Percentiles rank a stretch among this genome's conserved stretches.
Evolutionary conservation across 495 filamentous ascomycete genomes (phyloP).

Genomic region (Penicillium macrosclerotiorum): DNA sequence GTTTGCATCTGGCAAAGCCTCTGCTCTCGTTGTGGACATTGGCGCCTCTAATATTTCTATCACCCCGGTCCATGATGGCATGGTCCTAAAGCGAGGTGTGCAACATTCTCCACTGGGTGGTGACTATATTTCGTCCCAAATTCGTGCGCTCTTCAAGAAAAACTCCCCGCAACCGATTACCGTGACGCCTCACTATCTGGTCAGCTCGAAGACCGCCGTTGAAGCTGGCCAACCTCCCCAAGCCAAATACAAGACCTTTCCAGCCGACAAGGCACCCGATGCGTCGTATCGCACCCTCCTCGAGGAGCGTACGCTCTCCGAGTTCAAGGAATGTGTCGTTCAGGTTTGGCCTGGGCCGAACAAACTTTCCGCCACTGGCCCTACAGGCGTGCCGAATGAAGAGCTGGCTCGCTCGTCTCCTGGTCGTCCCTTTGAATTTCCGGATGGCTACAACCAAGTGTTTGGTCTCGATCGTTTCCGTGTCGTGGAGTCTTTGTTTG

Average conservation of each 20-base stretch:
- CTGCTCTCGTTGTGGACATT: conserved; percentile 86
- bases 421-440: conserved; percentile 91
- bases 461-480: conserved; percentile 84
- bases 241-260: conserved; percentile 65
- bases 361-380: conserved; percentile 56
- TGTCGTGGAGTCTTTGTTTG: conserved; percentile 84
- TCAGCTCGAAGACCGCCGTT: conserved; percentile 80
- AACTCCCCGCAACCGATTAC: conserved; percentile 74
- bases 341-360: conserved; percentile 88
- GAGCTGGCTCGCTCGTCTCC: conserved; percentile 63
- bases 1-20: conserved; percentile 89
- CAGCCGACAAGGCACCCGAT: conserved; percentile 57
- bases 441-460: conserved; percentile 90
- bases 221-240: conserved; percentile 82
- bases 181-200: conserved; percentile 80
- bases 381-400: conserved; percentile 60
- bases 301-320: conserved; percentile 88
- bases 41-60: conserved; percentile 89
- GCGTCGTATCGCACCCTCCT: conserved; percentile 74
- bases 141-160: conserved; percentile 72
- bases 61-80: conserved; percentile 88
- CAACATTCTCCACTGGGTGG: conserved; percentile 81
- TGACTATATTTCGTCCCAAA: conserved; percentile 83
- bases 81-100: conserved; percentile 86
- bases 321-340: conserved; percentile 97